These are phyloP conservation scores for Xylaria sp. DNA, from an alignment of 2,329 filamentous ascomycete genomes.

Conservation along the genomic window DNA sequence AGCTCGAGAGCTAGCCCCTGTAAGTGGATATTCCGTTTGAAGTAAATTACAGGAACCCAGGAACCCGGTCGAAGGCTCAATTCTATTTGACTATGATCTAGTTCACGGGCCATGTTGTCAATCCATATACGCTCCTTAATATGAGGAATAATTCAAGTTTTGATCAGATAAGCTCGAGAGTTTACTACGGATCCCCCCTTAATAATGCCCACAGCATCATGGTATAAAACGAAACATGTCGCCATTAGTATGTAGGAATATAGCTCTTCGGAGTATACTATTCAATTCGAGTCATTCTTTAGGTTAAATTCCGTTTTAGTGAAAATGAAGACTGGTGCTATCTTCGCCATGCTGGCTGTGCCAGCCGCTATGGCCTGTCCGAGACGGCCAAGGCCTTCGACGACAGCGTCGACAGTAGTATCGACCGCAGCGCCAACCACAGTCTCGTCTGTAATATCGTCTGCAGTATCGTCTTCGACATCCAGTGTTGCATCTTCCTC, in stretches of 20 bases:
- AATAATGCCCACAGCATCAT: conserved; percentile 13
- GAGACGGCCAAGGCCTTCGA: conserved; percentile 19
- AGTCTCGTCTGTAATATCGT: neutral
- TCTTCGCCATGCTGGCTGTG: conserved; percentile 31
- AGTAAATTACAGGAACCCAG: conserved; percentile 34
- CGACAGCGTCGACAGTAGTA: neutral
- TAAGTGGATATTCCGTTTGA: conserved; percentile 33
- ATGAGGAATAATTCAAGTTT: neutral
- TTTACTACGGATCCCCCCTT: conserved; percentile 14
- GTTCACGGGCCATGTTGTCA: neutral
- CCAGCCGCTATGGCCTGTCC: conserved; percentile 30
- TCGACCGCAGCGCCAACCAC: conserved; percentile 5
- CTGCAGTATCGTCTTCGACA: neutral
- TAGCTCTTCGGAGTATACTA: neutral
- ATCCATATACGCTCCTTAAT: conserved; percentile 26
- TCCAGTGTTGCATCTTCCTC: conserved; percentile 1
- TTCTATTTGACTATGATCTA: neutral
- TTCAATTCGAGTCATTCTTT: neutral
- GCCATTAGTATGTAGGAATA: conserved; percentile 10
- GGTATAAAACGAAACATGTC: conserved; percentile 30
- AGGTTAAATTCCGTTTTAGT: neutral
- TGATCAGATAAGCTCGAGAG: neutral
- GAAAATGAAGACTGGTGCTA: conserved; percentile 30
- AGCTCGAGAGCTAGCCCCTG: conserved; percentile 16
- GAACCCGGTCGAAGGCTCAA: conserved; percentile 22